Evolutionary conservation across 73 alveolate genomes (phyloP).

Genomic region (Paramecium sonneborni): DNA sequence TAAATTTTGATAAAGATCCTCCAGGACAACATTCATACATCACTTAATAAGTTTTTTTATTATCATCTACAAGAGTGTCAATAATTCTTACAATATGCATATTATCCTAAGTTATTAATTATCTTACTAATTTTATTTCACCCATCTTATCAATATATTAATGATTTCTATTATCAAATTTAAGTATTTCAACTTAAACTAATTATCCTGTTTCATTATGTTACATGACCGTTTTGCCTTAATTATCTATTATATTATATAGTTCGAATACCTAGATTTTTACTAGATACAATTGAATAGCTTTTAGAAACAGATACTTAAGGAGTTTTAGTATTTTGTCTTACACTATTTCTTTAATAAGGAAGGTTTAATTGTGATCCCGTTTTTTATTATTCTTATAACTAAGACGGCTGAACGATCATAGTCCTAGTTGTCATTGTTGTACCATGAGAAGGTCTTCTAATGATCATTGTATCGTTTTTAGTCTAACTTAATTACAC

Average conservation of each 20-base stretch:
- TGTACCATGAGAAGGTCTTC: background rate
- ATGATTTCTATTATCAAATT: background rate
- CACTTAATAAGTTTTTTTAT: background rate
- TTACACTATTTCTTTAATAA: background rate
- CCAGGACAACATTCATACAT: background rate
- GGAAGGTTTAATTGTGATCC: background rate
- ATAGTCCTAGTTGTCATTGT: background rate
- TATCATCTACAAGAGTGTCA: background rate
- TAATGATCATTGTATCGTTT: background rate
- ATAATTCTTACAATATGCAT: background rate
- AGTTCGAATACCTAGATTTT: background rate
- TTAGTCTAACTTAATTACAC: background rate
- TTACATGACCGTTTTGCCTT: background rate
- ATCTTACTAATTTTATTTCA: background rate
- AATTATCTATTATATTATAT: background rate
- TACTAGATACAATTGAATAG: background rate
- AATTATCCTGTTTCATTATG: slow-evolving; percentile 12
- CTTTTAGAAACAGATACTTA: background rate
- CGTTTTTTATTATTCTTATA: background rate
- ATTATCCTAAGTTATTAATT: background rate
- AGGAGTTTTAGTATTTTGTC: background rate
- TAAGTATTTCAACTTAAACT: background rate
- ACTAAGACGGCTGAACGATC: background rate
- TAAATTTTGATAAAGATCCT: background rate
- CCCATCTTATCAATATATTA: background rate